Evolutionary conservation across 2,329 filamentous ascomycete species (phyloP), one percentile per base, ranked within the genome.

Genomic region (Madurella mycetomatis): DNA sequence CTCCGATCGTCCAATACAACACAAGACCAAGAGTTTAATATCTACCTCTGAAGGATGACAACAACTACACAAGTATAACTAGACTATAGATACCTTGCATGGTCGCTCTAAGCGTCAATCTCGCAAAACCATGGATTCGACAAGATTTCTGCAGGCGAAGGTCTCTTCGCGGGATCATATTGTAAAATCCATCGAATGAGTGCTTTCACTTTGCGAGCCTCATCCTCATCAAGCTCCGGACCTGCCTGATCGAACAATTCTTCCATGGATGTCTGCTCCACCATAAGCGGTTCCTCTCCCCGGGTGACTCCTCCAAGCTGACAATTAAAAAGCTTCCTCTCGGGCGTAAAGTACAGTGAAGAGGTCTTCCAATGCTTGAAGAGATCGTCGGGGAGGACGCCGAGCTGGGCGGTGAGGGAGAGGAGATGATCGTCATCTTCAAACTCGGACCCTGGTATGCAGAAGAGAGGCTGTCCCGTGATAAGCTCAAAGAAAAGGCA

Each of bases 401-500:
- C 34, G 13, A 37, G 34, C 4, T 9, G 34, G 4, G 4, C 34
- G 4, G 34, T 37, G 9, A 37, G 34, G 4, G 9, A 15, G 34
- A 37, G 34, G 34, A 37, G 34, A 37, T 37, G 34, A 4, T 37
- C 34, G 13, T 37, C 34, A 37, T 37, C 34, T 15, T 59, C 54
- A 48, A 48, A 62, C 1, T 55, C 45, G 4, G 39, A 40, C 32
- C 52, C 47, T 11, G 59, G 60, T 48, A 66, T 47, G 31, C 61
- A 65, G 54, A 67, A 66, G 34, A 67, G 62, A 9, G 62, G 65
- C 39, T 61, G 56, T 40, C 67, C 66, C 12, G 64, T 66, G 19
- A 69, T 41, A 19, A 68, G 62, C 56, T 68, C 62, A 53, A 67
- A 69, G 16, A 66, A 32, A 49, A 69, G 64, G 42, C 65, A 68